These are phyloP conservation scores for Saccharum officinarum DNA, from an alignment of 176 grass and related monocot genomes.

Conservation along the genomic window DNA sequence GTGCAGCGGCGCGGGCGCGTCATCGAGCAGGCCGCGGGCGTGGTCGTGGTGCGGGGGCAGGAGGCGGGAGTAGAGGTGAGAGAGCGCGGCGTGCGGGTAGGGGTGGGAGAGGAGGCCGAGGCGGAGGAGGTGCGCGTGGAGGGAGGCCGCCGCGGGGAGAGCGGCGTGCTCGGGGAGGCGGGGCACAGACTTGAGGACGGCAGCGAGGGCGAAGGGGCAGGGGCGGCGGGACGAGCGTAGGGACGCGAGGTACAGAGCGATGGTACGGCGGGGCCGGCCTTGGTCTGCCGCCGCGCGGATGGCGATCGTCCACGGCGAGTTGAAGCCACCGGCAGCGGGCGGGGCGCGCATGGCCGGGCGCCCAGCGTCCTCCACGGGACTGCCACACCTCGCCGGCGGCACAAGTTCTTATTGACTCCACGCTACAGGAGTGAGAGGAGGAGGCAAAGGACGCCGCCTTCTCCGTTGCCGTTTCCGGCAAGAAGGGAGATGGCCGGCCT, in stretches of 20 bases:
- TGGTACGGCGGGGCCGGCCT: constrained; percentile 50
- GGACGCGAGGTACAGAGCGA: constrained; percentile 59
- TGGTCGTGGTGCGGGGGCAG: not conserved
- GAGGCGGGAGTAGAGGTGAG: constrained; percentile 53
- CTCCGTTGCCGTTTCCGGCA: not conserved
- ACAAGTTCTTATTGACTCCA: not conserved
- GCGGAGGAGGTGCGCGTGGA: constrained; percentile 72
- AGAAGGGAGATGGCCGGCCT: not conserved
- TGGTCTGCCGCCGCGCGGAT: constrained; percentile 56
- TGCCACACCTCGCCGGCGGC: not conserved
- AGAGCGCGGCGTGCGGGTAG: constrained; percentile 65
- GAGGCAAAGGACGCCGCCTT: not conserved
- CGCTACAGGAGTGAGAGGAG: not conserved
- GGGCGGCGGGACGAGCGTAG: constrained; percentile 41
- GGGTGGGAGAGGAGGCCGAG: constrained; percentile 62
- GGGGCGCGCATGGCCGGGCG: not conserved
- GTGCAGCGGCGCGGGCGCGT: not conserved
- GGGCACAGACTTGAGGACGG: constrained; percentile 69
- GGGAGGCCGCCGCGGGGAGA: constrained; percentile 25
- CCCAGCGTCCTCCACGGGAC: not conserved
- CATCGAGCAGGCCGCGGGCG: constrained; percentile 45
- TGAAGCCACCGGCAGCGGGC: not conserved
- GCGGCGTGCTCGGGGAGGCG: constrained; percentile 41
- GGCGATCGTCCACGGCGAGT: constrained; percentile 47
- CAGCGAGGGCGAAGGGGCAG: constrained; percentile 61